Base-by-base conservation (phyloP, 2,329 filamentous ascomycete species). In the Capronia americana region DNA sequence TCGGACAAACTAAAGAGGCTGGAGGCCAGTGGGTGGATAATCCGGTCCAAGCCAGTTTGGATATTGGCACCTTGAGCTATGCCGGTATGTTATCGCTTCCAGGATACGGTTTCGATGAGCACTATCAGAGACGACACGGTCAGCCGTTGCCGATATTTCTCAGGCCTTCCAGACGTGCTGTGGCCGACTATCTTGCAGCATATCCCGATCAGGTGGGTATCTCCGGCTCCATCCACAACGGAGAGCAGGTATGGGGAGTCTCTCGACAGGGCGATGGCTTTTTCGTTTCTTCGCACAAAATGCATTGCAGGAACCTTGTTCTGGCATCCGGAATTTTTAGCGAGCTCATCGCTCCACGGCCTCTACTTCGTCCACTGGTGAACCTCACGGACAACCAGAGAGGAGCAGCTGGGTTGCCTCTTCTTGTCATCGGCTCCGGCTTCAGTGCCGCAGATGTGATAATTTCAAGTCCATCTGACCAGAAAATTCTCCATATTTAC, bases 401-500 rank as follows among this genome's bases (percentile, higher is more conserved):
- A 17, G 46, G 26, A 11, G 24, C 38, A 3, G 61, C 70, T 64
- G 34, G 75, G n/a, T 60, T 64, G 14, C 83, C 85, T 0, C 72
- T 87, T 1, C 79, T 88, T 3, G 82, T 88, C 5, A 79, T 88
- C 57, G 86, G 86, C 5, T 88, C 86, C 8, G 86, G 86, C 0
- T 88, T 88, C 74, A 86, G 85, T 2, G 86, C 86, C 2, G 86
- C 86, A 28, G 86, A 88, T 75, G 79, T 84, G 3, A 87, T 88
- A 57, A 83, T 87, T 46, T 87, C 85, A 5, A 79, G 83, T 23
- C 77, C 81, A 30, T 74, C 78, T 14, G 72, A 77, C n/a, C 83
- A 83, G 55, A 84, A 80, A 61, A 82, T 88, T 51, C 75, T 88
- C n/a, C 86, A 88, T 70, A 74, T 87, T 60, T 88, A 83, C 74